phyloP scores from a whole-genome alignment of 192 early-diverging fungal genomes.

The Backusella psychrophila region DNA sequence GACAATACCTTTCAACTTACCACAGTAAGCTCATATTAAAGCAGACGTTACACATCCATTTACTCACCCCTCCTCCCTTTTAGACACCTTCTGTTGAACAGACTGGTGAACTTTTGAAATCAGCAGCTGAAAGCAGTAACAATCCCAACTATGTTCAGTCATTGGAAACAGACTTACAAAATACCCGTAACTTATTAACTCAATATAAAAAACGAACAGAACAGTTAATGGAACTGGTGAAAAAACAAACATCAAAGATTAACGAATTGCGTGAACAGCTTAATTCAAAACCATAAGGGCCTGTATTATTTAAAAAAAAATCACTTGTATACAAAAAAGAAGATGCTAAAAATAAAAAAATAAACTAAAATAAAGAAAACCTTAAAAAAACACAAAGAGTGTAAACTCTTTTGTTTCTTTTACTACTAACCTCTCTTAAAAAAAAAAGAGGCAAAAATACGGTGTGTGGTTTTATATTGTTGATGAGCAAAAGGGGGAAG shows the following conservation, averaged over 20 bases:
- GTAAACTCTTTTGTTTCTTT: neutral
- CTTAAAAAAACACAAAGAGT: neutral
- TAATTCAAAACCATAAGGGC: neutral
- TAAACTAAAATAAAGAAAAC: neutral
- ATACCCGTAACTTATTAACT: neutral
- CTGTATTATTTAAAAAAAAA: neutral
- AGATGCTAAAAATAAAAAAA: neutral
- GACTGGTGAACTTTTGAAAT: neutral
- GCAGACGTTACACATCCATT: neutral
- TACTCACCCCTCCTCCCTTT: neutral
- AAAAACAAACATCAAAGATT: conserved; percentile 11
- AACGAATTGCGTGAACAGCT: conserved; percentile 1
- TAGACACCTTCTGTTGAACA: neutral
- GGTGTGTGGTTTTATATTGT: neutral
- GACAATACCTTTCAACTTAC: conserved; percentile 4
- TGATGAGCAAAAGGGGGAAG: neutral
- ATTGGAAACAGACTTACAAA: neutral
- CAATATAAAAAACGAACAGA: conserved; percentile 12
- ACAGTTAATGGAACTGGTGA: conserved; percentile 3
- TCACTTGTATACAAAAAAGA: neutral
- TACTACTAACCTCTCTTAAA: neutral
- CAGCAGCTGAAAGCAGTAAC: neutral
- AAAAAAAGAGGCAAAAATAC: neutral
- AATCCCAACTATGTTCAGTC: conserved; percentile 3
- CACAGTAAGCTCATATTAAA: neutral